phyloP scores from a whole-genome alignment of 2,329 filamentous ascomycete genomes.

The Aspergillus sp. region DNA sequence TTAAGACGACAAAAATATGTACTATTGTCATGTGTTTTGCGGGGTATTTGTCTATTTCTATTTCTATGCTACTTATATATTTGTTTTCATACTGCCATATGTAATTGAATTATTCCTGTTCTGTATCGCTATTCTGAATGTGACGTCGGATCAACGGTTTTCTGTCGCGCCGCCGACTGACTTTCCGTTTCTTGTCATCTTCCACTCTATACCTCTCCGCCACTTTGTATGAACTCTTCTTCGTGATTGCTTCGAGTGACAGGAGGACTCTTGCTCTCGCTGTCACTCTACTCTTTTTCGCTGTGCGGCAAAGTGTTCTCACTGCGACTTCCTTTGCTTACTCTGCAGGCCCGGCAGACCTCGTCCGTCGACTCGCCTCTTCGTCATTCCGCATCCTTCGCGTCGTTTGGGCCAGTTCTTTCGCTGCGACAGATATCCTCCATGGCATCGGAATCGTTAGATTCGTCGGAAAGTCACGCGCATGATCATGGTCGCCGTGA shows the following conservation, averaged over 20 bases:
- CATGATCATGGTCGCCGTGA: slow-evolving; percentile 15
- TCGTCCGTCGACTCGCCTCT: slow-evolving; percentile 11
- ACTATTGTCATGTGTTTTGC: background rate
- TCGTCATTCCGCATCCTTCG: background rate
- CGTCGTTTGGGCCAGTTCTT: slow-evolving; percentile 8
- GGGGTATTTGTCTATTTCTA: background rate
- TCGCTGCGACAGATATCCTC: slow-evolving; percentile 18
- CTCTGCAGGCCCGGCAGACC: slow-evolving; percentile 20
- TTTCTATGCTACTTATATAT: too few relatives aligned
- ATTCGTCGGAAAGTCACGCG: slow-evolving; percentile 23
- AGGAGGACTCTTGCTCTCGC: slow-evolving; percentile 12
- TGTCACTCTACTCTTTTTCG: slow-evolving; percentile 11
- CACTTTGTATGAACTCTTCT: background rate
- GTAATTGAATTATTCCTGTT: background rate
- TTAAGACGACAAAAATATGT: background rate
- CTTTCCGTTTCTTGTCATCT: background rate
- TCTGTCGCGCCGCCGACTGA: background rate
- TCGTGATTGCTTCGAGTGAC: slow-evolving; percentile 14
- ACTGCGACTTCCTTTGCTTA: slow-evolving; percentile 13
- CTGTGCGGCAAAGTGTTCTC: slow-evolving; percentile 23
- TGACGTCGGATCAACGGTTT: too few relatives aligned
- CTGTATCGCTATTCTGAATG: too few relatives aligned
- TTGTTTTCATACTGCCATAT: background rate
- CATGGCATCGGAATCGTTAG: slow-evolving; percentile 33
- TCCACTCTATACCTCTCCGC: background rate